phyloP scores from a whole-genome alignment of 805 yeast genomes.

The Groenewaldozyma tartarivorans region DNA sequence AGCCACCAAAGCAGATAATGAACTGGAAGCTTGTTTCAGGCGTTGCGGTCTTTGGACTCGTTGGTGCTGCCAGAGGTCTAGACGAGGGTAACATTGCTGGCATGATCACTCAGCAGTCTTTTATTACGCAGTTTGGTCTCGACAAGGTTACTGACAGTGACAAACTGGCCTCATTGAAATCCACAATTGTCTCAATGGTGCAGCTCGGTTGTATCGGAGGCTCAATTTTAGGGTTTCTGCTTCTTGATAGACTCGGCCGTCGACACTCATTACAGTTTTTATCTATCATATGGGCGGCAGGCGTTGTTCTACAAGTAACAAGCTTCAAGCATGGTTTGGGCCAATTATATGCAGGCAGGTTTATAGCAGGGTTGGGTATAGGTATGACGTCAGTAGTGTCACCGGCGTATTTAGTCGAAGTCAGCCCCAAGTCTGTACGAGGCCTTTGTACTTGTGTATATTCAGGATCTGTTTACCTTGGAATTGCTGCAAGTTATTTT shows the following conservation, averaged over 20 bases:
- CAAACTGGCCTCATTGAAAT: conserved; percentile 27
- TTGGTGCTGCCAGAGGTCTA: conserved; percentile 49
- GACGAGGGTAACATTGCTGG: conserved; percentile 49
- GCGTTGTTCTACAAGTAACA: conserved; percentile 41
- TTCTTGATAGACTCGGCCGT: conserved; percentile 45
- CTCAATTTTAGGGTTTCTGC: conserved; percentile 37
- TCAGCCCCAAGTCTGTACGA: conserved; percentile 43
- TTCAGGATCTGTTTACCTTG: conserved; percentile 50
- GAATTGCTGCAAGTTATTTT: conserved; percentile 41
- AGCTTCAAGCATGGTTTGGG: conserved; percentile 30
- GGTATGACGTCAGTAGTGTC: conserved; percentile 52
- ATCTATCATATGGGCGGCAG: conserved; percentile 36
- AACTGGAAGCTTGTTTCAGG: conserved; percentile 38
- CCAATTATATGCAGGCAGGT: conserved; percentile 46
- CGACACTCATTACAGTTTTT: conserved; percentile 37
- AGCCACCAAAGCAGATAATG: conserved; percentile 5
- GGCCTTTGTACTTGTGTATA: conserved; percentile 45
- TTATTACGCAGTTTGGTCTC: conserved; percentile 36
- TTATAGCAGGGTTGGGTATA: conserved; percentile 45
- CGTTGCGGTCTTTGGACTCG: conserved; percentile 41
- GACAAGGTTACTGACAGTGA: conserved; percentile 23
- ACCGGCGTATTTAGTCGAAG: conserved; percentile 45
- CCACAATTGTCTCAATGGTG: conserved; percentile 51
- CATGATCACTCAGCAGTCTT: conserved; percentile 35
- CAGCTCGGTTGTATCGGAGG: conserved; percentile 50